Evolutionary conservation across 495 filamentous ascomycete genomes (phyloP), one percentile per base, ranked within the genome.

Genomic region (Umbilicaria muhlenbergii): DNA sequence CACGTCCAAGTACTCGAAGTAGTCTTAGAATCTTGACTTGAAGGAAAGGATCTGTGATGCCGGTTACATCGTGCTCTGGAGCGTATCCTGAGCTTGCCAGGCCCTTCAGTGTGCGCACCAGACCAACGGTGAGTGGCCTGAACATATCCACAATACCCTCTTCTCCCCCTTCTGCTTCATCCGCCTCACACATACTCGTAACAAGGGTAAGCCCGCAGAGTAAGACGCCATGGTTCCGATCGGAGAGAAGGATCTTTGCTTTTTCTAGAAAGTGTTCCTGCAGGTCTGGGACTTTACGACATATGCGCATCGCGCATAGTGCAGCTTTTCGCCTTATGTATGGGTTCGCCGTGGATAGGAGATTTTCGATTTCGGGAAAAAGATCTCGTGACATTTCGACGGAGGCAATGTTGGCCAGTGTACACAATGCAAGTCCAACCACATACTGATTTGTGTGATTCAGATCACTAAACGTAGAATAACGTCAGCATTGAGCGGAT

Each of bases 221-320:
- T 43, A 98, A 61, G 16, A 98, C 91, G 31, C 91, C 91, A 56
- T 98, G 91, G 62, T 98, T 98, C 33, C 79, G 68, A 57, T 98
- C 91, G 18, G 82, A 81, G 11, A 98, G 63, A n/a, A 98, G 68
- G 16, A 80, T 71, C 50, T 91, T 81, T 21, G 87, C 81, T 60
- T 94, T 95, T 46, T 96, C 92, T 19, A 95, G 54, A 55, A 96
- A 98, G 60, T 98, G 86, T 54, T 98, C 91, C 63, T 94, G 86
- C 32, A 98, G 70, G 57, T 98, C 91, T 5, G 91, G 91, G 35
- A 96, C 92, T 61, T 98, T 98, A 50, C 87, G 78, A 64, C 87
- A 94, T 65, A 98, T 93, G 34, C 92, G 75, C 92, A 98, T 98
- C n/a, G 91, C 91, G 61, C 91, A 98, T n/a, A 98, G 73, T 5